A percentile compares a stretch with the other conserved stretches of the same genome.
Evolutionary conservation across 2,329 filamentous ascomycete species (phyloP).

Genomic region (Nemania serpens): DNA sequence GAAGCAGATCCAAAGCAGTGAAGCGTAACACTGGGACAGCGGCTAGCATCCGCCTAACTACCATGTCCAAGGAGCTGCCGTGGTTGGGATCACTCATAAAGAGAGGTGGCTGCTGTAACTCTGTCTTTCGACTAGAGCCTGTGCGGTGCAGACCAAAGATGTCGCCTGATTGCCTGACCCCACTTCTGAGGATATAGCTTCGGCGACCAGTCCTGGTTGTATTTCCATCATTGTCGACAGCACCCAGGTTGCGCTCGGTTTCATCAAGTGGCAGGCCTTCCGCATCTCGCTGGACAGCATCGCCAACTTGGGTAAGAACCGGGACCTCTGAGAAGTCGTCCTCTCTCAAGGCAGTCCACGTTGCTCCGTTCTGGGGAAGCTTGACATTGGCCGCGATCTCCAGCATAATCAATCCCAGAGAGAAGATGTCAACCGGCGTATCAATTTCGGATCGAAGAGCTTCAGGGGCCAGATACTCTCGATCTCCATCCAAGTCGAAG

Average conservation of each 20-base stretch:
- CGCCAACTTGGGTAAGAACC: constrained; percentile 79
- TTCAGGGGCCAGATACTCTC: constrained; percentile 94
- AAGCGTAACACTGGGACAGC: constrained; percentile 76
- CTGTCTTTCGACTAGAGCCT: constrained; percentile 53
- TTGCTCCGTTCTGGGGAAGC: constrained; percentile 88
- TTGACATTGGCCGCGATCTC: constrained; percentile 94
- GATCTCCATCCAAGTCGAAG: constrained; percentile 90
- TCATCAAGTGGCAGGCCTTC: constrained; percentile 68
- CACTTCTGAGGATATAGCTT: constrained; percentile 35
- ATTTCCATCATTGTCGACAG: constrained; percentile 39
- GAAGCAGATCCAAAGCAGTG: constrained; percentile 72
- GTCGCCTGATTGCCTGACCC: constrained; percentile 44
- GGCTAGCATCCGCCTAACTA: constrained; percentile 87
- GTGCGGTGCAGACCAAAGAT: constrained; percentile 54
- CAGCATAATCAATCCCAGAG: constrained; percentile 89
- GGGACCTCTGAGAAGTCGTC: constrained; percentile 90
- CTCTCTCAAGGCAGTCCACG: constrained; percentile 87
- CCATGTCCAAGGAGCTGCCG: constrained; percentile 75
- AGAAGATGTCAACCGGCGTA: constrained; percentile 91
- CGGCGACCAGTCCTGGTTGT: constrained; percentile 28
- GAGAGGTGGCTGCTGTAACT: constrained; percentile 67
- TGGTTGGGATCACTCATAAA: constrained; percentile 87
- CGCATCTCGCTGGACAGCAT: constrained; percentile 73
- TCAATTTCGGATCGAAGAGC: constrained; percentile 85
- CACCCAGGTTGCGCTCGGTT: constrained; percentile 44